Evolutionary conservation across 352 stramenopile genomes (phyloP).

Genomic region (Globisporangium canariense): DNA sequence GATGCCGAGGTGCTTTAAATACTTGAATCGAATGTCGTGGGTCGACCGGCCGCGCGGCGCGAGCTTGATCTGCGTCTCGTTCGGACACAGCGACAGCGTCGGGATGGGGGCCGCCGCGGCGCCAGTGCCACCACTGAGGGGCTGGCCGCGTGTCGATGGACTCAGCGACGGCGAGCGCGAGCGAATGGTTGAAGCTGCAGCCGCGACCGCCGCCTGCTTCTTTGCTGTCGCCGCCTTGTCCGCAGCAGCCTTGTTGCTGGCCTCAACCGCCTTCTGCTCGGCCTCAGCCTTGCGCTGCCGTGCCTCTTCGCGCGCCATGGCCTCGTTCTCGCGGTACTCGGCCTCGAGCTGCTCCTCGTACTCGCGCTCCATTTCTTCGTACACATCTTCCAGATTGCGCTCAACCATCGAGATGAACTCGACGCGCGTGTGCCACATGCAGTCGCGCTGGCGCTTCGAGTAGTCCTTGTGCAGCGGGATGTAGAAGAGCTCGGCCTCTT

Average conservation of each 20-base stretch:
- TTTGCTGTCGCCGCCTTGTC: conserved; percentile 1
- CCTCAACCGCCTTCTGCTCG: conserved; percentile 19
- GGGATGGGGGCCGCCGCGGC: conserved; percentile 27
- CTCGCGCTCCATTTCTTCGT: conserved; percentile 86
- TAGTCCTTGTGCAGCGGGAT: conserved; percentile 83
- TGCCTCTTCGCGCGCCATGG: conserved; percentile 66
- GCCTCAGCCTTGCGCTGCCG: conserved; percentile 48
- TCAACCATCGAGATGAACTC: conserved; percentile 89
- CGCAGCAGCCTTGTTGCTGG: conserved; percentile 4
- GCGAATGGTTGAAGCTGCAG: conserved; percentile 13
- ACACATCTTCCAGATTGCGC: conserved; percentile 82
- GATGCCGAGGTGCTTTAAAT: conserved; percentile 85
- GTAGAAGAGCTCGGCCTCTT: conserved; percentile 85
- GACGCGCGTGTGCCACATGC: conserved; percentile 81
- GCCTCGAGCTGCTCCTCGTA: conserved; percentile 68
- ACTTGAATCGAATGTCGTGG: conserved; percentile 84
- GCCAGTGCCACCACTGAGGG: conserved; percentile 10
- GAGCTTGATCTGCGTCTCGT: conserved; percentile 69
- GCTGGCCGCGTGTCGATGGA: conserved; percentile 27
- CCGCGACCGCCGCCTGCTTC: conserved; percentile 2
- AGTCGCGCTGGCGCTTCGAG: conserved; percentile 81
- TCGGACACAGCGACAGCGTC: conserved; percentile 40
- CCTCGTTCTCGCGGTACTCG: conserved; percentile 67
- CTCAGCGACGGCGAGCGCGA: conserved; percentile 37
- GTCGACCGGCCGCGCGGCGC: conserved; percentile 65